Percentiles rank a stretch among this genome's conserved stretches.
phyloP scores from a whole-genome alignment of 768 basidiomycete species.

The Pulveroboletus sp. region DNA sequence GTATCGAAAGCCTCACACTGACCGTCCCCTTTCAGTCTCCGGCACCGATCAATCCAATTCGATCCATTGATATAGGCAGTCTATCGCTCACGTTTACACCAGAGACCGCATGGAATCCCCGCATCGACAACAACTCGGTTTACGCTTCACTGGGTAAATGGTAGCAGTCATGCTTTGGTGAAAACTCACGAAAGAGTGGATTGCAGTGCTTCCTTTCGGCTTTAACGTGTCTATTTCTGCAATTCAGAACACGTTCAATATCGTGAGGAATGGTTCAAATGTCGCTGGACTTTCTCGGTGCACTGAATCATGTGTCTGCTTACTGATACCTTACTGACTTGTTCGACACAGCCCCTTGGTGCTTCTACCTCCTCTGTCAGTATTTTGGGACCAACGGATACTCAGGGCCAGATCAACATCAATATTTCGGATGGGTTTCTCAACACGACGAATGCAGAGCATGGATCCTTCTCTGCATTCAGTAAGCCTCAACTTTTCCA shows the following conservation, averaged over 20 bases:
- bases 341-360: conserved; percentile 45
- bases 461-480: conserved; percentile 52
- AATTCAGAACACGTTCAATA: conserved; percentile 63
- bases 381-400: conserved; percentile 49
- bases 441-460: conserved; percentile 42
- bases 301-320: neutral
- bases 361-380: conserved; percentile 58
- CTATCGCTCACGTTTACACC: conserved; percentile 54
- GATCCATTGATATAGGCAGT: conserved; percentile 56
- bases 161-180: neutral
- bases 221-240: conserved; percentile 54
- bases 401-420: conserved; percentile 61
- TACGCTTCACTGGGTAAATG: conserved; percentile 51
- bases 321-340: neutral
- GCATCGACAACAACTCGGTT: conserved; percentile 53
- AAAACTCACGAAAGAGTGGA: conserved; percentile 1
- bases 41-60: conserved; percentile 56
- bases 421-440: conserved; percentile 52
- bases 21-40: conserved; percentile 55
- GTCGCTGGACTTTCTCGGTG: conserved; percentile 59
- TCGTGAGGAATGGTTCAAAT: conserved; percentile 45
- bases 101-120: conserved; percentile 52
- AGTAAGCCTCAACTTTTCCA: conserved; percentile 36
- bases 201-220: conserved; percentile 63
- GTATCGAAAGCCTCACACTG: conserved; percentile 52